A percentile compares a stretch with the other conserved stretches of the same genome.
Conservation (phyloP, 768 basidiomycete genomes). For the Suillus variegatus region DNA sequence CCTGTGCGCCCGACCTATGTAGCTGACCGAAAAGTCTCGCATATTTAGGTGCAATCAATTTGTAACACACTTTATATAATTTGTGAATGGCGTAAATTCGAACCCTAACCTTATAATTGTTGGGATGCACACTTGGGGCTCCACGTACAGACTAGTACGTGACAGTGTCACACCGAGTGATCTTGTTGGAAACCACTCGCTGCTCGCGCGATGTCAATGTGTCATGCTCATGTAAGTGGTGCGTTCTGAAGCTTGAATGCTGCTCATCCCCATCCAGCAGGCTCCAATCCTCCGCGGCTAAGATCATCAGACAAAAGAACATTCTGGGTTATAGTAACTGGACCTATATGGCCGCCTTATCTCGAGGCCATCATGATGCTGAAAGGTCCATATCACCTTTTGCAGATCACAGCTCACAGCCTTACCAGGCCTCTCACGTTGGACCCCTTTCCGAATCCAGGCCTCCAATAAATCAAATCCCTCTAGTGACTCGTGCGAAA, state of each 20-base stretch:
- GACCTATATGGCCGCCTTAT: background rate
- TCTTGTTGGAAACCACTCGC: too few relatives aligned
- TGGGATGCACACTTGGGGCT: too few relatives aligned
- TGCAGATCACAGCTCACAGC: background rate
- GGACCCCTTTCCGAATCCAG: slow-evolving; percentile 33
- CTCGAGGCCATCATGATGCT: background rate
- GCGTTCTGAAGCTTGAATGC: background rate
- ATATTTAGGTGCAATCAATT: background rate
- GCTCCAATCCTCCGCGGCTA: slow-evolving; percentile 9
- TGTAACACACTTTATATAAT: background rate
- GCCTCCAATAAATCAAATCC: slow-evolving; percentile 68
- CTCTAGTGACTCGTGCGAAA: slow-evolving; percentile 69
- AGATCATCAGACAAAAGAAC: slow-evolving; percentile 16
- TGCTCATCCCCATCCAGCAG: background rate
- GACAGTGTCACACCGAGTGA: too few relatives aligned
- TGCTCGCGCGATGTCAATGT: background rate
- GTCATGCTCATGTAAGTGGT: slow-evolving; percentile 1
- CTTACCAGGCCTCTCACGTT: slow-evolving; percentile 18
- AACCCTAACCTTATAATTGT: background rate
- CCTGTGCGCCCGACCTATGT: background rate
- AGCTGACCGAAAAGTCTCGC: background rate
- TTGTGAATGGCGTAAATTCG: background rate
- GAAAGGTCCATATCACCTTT: background rate
- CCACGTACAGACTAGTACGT: too few relatives aligned
- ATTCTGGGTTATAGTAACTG: background rate